Percentiles rank a stretch among this genome's conserved stretches.
Conservation (phyloP, 2,329 filamentous ascomycete genomes). For the Fonsecaea monophora region DNA sequence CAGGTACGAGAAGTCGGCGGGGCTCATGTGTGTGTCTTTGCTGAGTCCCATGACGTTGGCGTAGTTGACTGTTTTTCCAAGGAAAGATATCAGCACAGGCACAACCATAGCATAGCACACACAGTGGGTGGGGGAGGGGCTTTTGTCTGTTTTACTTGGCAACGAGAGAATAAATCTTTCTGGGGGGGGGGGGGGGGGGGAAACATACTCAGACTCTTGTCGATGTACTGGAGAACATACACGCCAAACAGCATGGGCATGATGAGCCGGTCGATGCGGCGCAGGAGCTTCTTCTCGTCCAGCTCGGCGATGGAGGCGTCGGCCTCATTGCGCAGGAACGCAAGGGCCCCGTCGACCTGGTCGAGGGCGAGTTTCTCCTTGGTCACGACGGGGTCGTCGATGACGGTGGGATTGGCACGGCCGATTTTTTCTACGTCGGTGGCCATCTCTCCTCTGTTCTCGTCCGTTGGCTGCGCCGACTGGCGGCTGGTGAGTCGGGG, state of each 20-base stretch:
- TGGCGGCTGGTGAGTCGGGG: background rate
- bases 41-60: conserved; percentile 70
- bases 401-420: background rate
- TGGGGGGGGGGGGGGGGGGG: too few species aligned
- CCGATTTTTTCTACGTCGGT: conserved; percentile 17
- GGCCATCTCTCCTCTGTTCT: conserved; percentile 6
- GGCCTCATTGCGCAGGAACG: conserved; percentile 21
- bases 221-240: conserved; percentile 46
- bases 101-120: background rate
- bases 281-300: conserved; percentile 35
- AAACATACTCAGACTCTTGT: conserved; percentile 43
- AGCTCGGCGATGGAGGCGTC: conserved; percentile 21
- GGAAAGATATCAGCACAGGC: too few species aligned
- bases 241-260: conserved; percentile 46
- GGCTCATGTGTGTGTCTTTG: conserved; percentile 60
- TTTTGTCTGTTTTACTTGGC: background rate
- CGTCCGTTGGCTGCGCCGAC: too few species aligned
- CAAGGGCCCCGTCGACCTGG: conserved; percentile 20
- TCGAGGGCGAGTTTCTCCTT: conserved; percentile 17
- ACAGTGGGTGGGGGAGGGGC: too few species aligned
- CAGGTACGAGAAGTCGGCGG: conserved; percentile 68
- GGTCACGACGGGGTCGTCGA: conserved; percentile 2
- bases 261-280: conserved; percentile 45
- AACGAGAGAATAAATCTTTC: background rate
- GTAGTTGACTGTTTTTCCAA: conserved; percentile 54